Evolutionary conservation across 495 filamentous ascomycete genomes (phyloP).

Genomic region (Hypomontagnella submonticulosa): DNA sequence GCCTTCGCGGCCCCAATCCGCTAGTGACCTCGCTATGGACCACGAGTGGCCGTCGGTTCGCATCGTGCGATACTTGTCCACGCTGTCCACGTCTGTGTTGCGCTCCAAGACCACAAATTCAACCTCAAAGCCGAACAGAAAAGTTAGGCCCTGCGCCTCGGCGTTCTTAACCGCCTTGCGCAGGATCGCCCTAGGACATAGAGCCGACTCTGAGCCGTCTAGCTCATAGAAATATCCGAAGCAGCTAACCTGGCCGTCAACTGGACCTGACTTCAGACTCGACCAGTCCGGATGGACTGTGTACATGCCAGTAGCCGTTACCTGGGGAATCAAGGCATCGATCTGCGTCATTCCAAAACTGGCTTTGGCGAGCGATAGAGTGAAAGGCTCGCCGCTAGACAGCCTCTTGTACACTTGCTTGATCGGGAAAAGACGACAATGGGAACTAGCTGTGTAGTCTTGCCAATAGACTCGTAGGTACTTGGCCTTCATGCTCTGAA

Average conservation of each 20-base stretch:
- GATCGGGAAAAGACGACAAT: slow-evolving; percentile 77
- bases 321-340: slow-evolving; percentile 58
- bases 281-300: slow-evolving; percentile 69
- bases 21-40: slow-evolving; percentile 67
- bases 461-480: slow-evolving; percentile 81
- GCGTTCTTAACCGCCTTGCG: slow-evolving; percentile 62
- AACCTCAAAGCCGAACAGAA: slow-evolving; percentile 83
- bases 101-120: slow-evolving; percentile 78
- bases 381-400: slow-evolving; percentile 57
- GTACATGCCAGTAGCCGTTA: slow-evolving; percentile 67
- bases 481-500: slow-evolving; percentile 47
- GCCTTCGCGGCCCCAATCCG: slow-evolving; percentile 50
- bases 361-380: slow-evolving; percentile 66
- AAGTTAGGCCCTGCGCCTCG: slow-evolving; percentile 56
- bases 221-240: slow-evolving; percentile 69
- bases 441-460: slow-evolving; percentile 77
- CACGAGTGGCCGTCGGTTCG: slow-evolving; percentile 68
- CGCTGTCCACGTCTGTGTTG: slow-evolving; percentile 29
- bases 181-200: slow-evolving; percentile 71
- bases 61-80: slow-evolving; percentile 45
- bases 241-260: slow-evolving; percentile 66
- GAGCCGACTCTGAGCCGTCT: slow-evolving; percentile 52
- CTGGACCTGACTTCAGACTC: slow-evolving; percentile 66
- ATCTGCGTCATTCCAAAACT: slow-evolving; percentile 68
- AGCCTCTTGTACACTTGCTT: slow-evolving; percentile 70